Evolutionary conservation across 495 filamentous ascomycete genomes (phyloP).

Genomic region (Aspergillus cristatus): DNA sequence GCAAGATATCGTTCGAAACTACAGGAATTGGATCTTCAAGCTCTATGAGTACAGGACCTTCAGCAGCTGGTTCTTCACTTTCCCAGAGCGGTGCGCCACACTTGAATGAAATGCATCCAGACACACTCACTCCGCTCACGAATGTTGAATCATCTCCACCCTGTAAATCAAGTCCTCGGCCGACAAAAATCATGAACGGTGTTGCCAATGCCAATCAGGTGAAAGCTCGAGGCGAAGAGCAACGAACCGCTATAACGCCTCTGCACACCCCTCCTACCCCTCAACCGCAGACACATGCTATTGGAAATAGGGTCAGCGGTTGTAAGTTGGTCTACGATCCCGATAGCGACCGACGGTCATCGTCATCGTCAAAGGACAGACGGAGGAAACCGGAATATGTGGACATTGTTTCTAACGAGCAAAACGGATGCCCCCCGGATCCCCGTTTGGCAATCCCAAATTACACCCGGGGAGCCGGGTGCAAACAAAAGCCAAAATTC

Average conservation of each 20-base stretch:
- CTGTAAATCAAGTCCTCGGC: conserved; percentile 45
- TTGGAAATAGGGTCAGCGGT: conserved; percentile 54
- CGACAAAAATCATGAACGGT: conserved; percentile 26
- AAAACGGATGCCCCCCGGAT: conserved; percentile 63
- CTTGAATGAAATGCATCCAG: conserved; percentile 39
- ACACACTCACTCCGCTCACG: conserved; percentile 67
- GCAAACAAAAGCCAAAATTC: conserved; percentile 64
- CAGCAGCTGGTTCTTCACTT: conserved; percentile 44
- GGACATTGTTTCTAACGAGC: conserved; percentile 54
- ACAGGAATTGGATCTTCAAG: conserved; percentile 58
- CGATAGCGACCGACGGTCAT: conserved; percentile 51
- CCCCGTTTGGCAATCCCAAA: conserved; percentile 62
- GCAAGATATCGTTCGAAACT: conserved; percentile 8
- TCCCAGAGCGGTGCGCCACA: conserved; percentile 28
- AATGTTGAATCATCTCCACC: conserved; percentile 67
- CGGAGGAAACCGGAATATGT: conserved; percentile 63
- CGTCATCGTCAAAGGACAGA: conserved; percentile 48
- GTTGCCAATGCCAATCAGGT: conserved; percentile 5
- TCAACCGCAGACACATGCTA: conserved; percentile 52
- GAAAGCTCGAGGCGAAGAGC: conserved; percentile 9
- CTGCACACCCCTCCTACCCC: conserved; percentile 40
- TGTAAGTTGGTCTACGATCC: conserved; percentile 68
- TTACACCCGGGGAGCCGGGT: conserved; percentile 45
- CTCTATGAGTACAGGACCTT: conserved; percentile 56
- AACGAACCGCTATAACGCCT: conserved; percentile 35